Percentiles rank a stretch among this genome's conserved stretches.
phyloP scores from a whole-genome alignment of 1,284 basidiomycete species.

The Apiotrichum brassicae region DNA sequence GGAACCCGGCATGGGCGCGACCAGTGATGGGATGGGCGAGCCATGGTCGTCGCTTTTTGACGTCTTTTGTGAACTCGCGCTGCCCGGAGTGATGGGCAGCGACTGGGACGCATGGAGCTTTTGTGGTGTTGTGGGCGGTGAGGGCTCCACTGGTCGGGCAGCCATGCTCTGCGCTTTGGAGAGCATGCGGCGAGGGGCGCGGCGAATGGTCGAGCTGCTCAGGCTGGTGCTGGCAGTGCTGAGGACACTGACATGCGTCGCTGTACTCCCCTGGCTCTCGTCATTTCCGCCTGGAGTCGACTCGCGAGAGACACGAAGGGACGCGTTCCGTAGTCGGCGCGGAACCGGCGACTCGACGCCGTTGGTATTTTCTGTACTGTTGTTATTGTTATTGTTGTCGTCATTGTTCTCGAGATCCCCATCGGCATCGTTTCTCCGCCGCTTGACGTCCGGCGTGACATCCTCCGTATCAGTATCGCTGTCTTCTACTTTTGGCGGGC shows the following conservation, averaged over 20 bases:
- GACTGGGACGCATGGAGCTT: slow-evolving; percentile 6
- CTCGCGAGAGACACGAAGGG: too few relatives aligned
- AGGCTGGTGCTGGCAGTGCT: not conserved
- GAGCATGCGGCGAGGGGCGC: slow-evolving; percentile 29
- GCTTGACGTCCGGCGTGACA: not conserved
- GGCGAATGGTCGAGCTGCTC: slow-evolving; percentile 1
- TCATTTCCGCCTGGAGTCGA: not conserved
- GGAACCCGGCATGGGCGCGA: slow-evolving; percentile 5
- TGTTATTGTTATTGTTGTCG: not conserved
- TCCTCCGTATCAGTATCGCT: not conserved
- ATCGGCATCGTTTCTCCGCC: not conserved
- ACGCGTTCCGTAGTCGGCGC: too few relatives aligned
- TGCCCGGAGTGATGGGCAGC: slow-evolving; percentile 13
- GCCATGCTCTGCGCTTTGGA: slow-evolving; percentile 38
- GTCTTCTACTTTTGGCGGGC: not conserved
- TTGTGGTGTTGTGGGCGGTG: not conserved
- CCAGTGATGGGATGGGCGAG: slow-evolving; percentile 12
- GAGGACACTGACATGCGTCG: too few relatives aligned
- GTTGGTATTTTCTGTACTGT: not conserved
- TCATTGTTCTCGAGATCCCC: not conserved
- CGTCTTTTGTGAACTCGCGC: not conserved
- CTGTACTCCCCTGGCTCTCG: slow-evolving; percentile 3
- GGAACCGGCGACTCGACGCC: not conserved
- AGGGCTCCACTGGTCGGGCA: not conserved
- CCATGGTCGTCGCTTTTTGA: slow-evolving; percentile 1